Evolutionary conservation across 192 early-diverging fungal species (phyloP), one percentile per base, ranked within the genome.

Genomic region (Rhizophagus prolifer): DNA sequence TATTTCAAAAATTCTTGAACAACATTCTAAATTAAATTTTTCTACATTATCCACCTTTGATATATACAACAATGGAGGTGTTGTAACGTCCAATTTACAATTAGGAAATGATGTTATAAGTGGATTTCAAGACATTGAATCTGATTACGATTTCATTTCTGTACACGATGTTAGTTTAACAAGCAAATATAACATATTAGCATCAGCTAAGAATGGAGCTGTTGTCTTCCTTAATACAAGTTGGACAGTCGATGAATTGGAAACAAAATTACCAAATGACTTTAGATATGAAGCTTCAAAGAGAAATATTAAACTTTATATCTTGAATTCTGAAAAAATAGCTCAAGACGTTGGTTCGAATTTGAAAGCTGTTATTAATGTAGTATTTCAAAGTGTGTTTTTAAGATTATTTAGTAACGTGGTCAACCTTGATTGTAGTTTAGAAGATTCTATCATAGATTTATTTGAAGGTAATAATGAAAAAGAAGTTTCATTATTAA

Each of bases 221-320:
- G 77, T 80, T 16, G 80, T 95, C 23, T 50, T 95, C 21, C 59
- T 95, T 31, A 92, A 95, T 78, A 85, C 91, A 14, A 79, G 84
- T 26, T 91, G 91, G 91, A 83, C 84, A 13, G 83, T 85, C 30
- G 91, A 89, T 50, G 93, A 95, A 28, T 70, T 95, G 19, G 89
- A 90, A 46, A 82, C 85, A 46, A 88, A 91, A 65, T 79, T 95
- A 31, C 85, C 94, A 2, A 87, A 84, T 28, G 88, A 86, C 13
- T 90, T 92, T 82, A 87, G 86, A 63, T 79, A 86, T 34, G 81
- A 81, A 10, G 77, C 93, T 16, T 83, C 85, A 1, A 81, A 84
- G 50, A 78, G 85, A 36, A 76, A 87, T 26, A 82, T 91, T 31
- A 76, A 87, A 61, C 78, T 95, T 2, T 87, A 86, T 41, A 78